Evolutionary conservation across 106 monocot genomes (phyloP).

Genomic region (Dendrobium catenatum): DNA sequence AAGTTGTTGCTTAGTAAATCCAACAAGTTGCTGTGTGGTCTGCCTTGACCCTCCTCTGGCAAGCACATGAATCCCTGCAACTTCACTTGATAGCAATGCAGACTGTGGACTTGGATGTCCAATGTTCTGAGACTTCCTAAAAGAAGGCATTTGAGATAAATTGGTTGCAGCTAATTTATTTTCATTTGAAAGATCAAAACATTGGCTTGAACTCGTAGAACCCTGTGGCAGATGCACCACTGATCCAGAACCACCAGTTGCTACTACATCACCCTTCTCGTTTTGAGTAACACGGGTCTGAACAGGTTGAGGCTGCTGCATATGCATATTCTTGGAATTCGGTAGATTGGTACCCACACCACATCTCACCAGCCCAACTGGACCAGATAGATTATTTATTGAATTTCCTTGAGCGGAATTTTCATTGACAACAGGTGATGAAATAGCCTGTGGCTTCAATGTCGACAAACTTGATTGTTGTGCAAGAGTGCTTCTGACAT

Average conservation of each 20-base stretch:
- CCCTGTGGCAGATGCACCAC: slow-evolving; percentile 35
- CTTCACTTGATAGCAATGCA: slow-evolving; percentile 22
- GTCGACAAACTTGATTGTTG: slow-evolving; percentile 28
- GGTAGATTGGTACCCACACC: slow-evolving; percentile 7
- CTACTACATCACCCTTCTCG: slow-evolving; percentile 28
- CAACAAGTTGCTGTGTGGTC: slow-evolving; percentile 28
- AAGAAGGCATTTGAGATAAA: slow-evolving; percentile 32
- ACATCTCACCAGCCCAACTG: slow-evolving; percentile 22
- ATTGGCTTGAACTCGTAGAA: slow-evolving; percentile 31
- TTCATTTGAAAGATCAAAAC: slow-evolving; percentile 22
- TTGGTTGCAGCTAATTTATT: slow-evolving; percentile 35
- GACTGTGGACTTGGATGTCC: slow-evolving; percentile 24
- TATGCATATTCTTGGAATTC: slow-evolving; percentile 31
- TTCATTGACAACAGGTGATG: slow-evolving; percentile 55
- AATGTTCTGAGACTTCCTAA: slow-evolving; percentile 39
- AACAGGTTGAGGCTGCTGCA: slow-evolving; percentile 35
- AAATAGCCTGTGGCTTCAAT: slow-evolving; percentile 34
- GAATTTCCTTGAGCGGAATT: slow-evolving; percentile 46
- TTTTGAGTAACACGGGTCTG: slow-evolving; percentile 32
- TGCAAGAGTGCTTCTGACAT: slow-evolving; percentile 20
- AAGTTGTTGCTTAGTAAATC: slow-evolving; percentile 89
- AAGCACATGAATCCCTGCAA: slow-evolving; percentile 20
- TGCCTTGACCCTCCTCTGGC: slow-evolving; percentile 23
- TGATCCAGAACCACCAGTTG: slow-evolving; percentile 21
- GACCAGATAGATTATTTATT: slow-evolving; percentile 34